Evolutionary conservation across 192 early-diverging fungal genomes (phyloP).

Genomic region (Lobosporangium transversale): DNA sequence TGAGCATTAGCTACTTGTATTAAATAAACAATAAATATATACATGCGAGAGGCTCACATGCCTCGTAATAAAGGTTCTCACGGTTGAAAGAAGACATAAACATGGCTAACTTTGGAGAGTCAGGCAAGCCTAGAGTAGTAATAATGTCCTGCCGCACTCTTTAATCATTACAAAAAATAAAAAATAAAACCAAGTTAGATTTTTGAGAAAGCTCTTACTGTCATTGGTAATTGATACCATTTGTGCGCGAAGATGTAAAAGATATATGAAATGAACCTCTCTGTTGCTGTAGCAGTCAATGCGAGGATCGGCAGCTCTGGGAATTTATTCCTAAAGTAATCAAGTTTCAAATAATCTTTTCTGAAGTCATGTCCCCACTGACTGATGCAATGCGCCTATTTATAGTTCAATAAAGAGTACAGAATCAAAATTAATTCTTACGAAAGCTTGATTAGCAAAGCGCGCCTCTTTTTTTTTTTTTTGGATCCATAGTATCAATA

Average conservation of each 20-base stretch:
- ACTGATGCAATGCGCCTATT: slow-evolving; percentile 90
- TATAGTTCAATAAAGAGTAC: background rate
- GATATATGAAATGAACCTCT: slow-evolving; percentile 63
- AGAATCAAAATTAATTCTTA: background rate
- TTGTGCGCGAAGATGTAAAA: too few relatives aligned
- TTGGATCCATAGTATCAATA: background rate
- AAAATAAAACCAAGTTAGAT: background rate
- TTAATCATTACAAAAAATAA: background rate
- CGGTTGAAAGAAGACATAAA: slow-evolving; percentile 43
- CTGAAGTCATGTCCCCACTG: slow-evolving; percentile 99
- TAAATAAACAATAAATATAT: background rate
- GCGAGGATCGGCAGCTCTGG: slow-evolving; percentile 89
- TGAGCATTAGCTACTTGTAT: too few relatives aligned
- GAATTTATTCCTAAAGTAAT: slow-evolving; percentile 67
- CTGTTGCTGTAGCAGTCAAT: slow-evolving; percentile 93
- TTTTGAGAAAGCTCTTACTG: too few relatives aligned
- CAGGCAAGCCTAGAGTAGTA: slow-evolving; percentile 18
- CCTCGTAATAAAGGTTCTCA: slow-evolving; percentile 41
- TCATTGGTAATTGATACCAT: too few relatives aligned
- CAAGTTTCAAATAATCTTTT: slow-evolving; percentile 63
- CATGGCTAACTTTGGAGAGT: slow-evolving; percentile 10
- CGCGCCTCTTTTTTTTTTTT: background rate
- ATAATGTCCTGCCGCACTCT: slow-evolving; percentile 38
- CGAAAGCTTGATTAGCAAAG: too few relatives aligned
- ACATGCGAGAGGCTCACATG: background rate